A percentile compares a stretch with the other conserved stretches of the same genome.
These are phyloP conservation scores for Lodderomyces beijingensis DNA, from an alignment of 1,139 yeast species.

Conservation along the genomic window DNA sequence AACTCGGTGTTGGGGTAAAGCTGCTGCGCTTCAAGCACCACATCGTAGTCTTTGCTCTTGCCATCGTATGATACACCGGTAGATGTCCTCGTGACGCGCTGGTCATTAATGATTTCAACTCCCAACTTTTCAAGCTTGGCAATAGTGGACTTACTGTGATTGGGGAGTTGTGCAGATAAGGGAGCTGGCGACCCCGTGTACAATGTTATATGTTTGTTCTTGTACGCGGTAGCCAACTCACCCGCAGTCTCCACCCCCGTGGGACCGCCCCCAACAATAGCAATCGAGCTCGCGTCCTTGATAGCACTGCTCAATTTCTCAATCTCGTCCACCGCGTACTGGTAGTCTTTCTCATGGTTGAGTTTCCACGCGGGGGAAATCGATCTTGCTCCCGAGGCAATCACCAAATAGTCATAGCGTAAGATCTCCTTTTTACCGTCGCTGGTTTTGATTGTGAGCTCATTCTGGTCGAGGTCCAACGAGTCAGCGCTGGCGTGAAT, in stretches of 20 bases:
- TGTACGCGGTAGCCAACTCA: constrained; percentile 24
- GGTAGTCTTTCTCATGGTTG: constrained; percentile 13
- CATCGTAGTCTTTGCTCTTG: constrained; percentile 22
- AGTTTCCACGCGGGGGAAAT: constrained; percentile 24
- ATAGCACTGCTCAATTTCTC: constrained; percentile 15
- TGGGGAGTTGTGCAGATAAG: constrained; percentile 15
- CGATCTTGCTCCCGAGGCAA: constrained; percentile 31
- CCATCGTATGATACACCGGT: constrained; percentile 10
- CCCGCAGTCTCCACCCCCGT: constrained; percentile 41
- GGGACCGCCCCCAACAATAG: constrained; percentile 37
- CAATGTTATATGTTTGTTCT: constrained; percentile 21
- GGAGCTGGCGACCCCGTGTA: constrained; percentile 27
- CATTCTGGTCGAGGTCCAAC: constrained; percentile 19
- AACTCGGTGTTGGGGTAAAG: constrained; percentile 24
- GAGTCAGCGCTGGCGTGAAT: constrained; percentile 20
- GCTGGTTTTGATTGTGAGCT: constrained; percentile 7
- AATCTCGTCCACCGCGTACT: constrained; percentile 14
- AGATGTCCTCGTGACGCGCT: constrained; percentile 9
- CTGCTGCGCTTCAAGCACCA: constrained; percentile 22
- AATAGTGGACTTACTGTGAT: constrained; percentile 14
- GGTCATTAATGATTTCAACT: constrained; percentile 24
- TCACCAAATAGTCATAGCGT: constrained; percentile 26
- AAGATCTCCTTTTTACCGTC: background rate
- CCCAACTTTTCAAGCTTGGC: constrained; percentile 19
- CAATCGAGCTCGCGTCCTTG: constrained; percentile 21